Evolutionary conservation across 768 basidiomycete genomes (phyloP), one percentile per base, ranked within the genome.

Genomic region (Rhodotorula paludigena): DNA sequence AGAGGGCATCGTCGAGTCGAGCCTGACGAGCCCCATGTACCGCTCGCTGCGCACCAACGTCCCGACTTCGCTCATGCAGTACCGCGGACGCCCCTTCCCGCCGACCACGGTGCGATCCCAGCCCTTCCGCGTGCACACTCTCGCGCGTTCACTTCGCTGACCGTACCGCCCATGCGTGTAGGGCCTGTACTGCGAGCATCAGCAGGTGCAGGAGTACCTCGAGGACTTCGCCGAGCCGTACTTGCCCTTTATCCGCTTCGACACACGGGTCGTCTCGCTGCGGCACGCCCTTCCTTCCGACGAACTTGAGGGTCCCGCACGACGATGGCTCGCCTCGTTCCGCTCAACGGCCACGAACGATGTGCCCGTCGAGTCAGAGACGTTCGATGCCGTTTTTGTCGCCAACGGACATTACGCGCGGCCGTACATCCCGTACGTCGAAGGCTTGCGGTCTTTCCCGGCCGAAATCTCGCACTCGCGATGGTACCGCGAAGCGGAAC

Each of bases 371-470:
- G 33, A 55, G 53, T 15, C 1, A 1, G 76, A 76, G 18, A 68
- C 72, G 56, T 77, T 74, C 56, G 79, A 80, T 57, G 76, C 61
- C 36, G 76, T 80, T 23, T 71, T 73, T 32, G 64, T 78, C n/a
- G 69, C 76, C 6, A 79, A 79, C 66, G 78, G 79, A 16, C 79
- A 79, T 54, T 71, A 73, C 35, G 66, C 66, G 14, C 76, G 78
- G 62, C 76, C 77, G 3, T 79, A 74, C 67, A 74, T 80, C 11
- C 79, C 79, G 0, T 63, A 49, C 18, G 69, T 76, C 0, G 69
- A 74, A 4, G 79, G 77, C 0, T 59, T 81, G 30, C 69, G 57
- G 74, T 48, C 65, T 2, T 81, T 76, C 62, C 57, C 69, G 9
- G 78, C 78, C 2, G 60, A 75, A 49, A 56, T 79, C 16, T 30